Base-by-base conservation (phyloP, 352 stramenopile species). In the Pythium rhizo-oryzae region DNA sequence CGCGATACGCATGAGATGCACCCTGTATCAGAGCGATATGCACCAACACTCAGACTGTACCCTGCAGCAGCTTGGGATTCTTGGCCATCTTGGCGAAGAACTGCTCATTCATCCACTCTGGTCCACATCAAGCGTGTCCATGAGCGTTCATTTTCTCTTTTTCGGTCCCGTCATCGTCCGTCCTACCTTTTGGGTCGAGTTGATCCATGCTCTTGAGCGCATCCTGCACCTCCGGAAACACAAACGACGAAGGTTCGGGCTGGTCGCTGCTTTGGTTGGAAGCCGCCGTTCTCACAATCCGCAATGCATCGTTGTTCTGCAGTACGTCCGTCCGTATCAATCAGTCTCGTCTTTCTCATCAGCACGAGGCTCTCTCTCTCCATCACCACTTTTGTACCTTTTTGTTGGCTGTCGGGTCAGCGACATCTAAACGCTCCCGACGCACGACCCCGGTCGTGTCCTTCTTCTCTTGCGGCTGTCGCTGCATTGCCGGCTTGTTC, bases 161-260 rank as follows among this genome's bases (percentile, higher is more conserved):
- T n/a, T 47, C 7, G 13, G 2, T 47, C 18, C 15, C 15, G 1
- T 16, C 35, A 41, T 41, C 35, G 35, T 41, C 18, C 19, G 25
- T 28, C 58, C 24, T 50, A 94, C 82, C 80, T 65, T 92, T 90
- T 2, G 81, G 73, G 37, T 92, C 76, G 30, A 91, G 72, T 55
- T 90, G 75, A 37, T 82, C 72, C 72, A 90, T 78, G 58, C 73
- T 78, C 63, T 80, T 74, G 53, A 92, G 75, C 28, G 82, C 86
- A 4, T 79, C 73, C 55, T 94, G 86, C 33, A 94, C 86, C 64
- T 94, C 86, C 18, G 86, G 84, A 55, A 94, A 89, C 58, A 92
- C 76, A 41, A 92, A 84, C 1, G 70, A 47, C 24, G 46, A 53
- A 8, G 41, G n/a, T 70, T 59, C 44, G 66, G 25, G 28, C 24